These are phyloP conservation scores for Penicillium brasilianum DNA, from an alignment of 2,329 filamentous ascomycete species.

Conservation along the genomic window DNA sequence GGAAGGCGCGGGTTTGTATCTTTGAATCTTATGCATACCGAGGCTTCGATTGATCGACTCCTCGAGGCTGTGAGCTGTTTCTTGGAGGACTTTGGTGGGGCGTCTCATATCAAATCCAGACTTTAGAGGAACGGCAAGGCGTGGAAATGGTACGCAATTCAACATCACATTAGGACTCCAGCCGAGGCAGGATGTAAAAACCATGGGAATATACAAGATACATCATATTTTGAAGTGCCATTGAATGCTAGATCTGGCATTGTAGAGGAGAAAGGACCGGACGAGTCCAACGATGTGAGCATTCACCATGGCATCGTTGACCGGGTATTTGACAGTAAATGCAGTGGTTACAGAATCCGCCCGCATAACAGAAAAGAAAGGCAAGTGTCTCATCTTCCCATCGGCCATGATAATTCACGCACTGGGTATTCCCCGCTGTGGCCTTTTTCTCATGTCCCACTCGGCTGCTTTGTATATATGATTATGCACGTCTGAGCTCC, in stretches of 20 bases:
- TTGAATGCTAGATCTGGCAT: background rate
- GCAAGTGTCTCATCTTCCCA: background rate
- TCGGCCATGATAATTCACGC: background rate
- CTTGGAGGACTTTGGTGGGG: background rate
- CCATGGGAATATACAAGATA: too few relatives aligned
- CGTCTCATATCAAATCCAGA: background rate
- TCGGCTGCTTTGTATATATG: background rate
- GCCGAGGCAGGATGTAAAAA: background rate
- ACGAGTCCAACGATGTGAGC: background rate
- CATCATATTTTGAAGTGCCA: background rate
- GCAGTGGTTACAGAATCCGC: slow-evolving; percentile 14
- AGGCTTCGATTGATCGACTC: background rate
- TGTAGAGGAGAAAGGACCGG: background rate
- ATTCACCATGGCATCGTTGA: slow-evolving; percentile 9
- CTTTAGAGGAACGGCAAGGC: background rate
- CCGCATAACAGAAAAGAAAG: slow-evolving; percentile 2
- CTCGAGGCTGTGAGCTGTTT: background rate
- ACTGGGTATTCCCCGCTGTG: background rate
- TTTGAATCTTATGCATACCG: background rate
- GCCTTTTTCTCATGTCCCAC: background rate
- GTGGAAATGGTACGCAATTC: background rate
- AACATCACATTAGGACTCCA: background rate
- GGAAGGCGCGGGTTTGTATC: background rate
- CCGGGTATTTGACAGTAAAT: slow-evolving; percentile 26
- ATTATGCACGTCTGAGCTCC: background rate